Evolutionary conservation across 306 rosid genomes (phyloP).

Genomic region (Cyamopsis tetragonoloba): DNA sequence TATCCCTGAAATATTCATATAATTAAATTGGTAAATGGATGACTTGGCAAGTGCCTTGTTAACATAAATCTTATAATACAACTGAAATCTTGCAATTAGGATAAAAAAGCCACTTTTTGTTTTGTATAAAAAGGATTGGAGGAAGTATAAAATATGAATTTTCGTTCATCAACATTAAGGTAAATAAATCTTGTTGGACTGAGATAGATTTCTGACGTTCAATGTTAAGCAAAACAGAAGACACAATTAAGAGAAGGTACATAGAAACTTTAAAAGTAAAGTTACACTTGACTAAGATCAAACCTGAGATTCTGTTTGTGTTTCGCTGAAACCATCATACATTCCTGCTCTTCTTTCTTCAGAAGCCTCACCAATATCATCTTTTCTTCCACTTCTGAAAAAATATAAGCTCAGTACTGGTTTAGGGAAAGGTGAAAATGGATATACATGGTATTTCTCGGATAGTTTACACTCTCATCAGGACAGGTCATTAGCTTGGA

Average conservation of each 20-base stretch:
- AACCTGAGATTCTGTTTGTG: conserved; percentile 97
- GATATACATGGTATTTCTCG: neutral
- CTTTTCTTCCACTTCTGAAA: conserved; percentile 46
- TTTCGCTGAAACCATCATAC: conserved; percentile 79
- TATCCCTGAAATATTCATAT: too few species aligned
- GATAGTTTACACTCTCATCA: neutral
- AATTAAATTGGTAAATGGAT: too few species aligned
- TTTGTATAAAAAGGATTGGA: too few species aligned
- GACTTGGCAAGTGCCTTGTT: too few species aligned
- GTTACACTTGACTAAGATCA: conserved; percentile 6
- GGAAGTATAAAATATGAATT: too few species aligned
- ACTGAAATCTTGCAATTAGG: too few species aligned
- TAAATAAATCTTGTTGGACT: neutral
- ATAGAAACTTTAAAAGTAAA: conserved; percentile 14
- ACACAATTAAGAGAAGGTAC: neutral
- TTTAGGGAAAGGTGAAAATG: conserved; percentile 1
- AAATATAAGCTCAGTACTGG: conserved; percentile 25
- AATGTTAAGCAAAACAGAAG: neutral
- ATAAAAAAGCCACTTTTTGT: too few species aligned
- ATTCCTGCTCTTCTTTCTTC: conserved; percentile 39
- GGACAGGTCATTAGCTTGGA: neutral
- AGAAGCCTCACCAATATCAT: conserved; percentile 40
- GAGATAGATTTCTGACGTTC: neutral
- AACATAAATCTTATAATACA: too few species aligned
- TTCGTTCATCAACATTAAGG: too few species aligned